Evolutionary conservation across 1,284 basidiomycete species (phyloP).

Genomic region (Ustilago tritici): DNA sequence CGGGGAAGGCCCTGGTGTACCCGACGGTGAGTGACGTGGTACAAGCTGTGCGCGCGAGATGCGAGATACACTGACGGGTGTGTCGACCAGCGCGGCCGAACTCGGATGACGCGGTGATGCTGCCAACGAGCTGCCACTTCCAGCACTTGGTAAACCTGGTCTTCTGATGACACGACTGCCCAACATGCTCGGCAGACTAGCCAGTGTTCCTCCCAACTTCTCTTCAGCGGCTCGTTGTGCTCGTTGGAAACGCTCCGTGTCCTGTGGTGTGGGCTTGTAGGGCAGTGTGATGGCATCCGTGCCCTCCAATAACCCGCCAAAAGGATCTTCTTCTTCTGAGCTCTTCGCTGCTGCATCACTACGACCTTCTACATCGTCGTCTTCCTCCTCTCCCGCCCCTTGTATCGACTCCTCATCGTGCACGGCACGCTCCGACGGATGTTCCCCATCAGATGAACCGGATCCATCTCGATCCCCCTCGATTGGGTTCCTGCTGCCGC

Average conservation of each 20-base stretch:
- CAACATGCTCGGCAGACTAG: constrained; percentile 35
- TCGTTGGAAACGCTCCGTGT: constrained; percentile 82
- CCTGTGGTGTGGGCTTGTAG: constrained; percentile 77
- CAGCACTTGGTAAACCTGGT: not conserved
- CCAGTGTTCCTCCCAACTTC: constrained; percentile 62
- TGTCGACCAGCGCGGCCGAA: constrained; percentile 11
- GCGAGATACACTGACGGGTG: constrained; percentile 31
- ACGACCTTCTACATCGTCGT: constrained; percentile 16
- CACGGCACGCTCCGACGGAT: constrained; percentile 16
- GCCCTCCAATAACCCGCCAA: constrained; percentile 79
- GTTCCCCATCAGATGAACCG: constrained; percentile 33
- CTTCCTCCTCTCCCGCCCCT: constrained; percentile 35
- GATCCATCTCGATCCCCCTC: constrained; percentile 30
- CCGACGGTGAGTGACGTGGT: constrained; percentile 25
- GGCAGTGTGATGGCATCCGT: constrained; percentile 81
- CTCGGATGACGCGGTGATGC: constrained; percentile 29
- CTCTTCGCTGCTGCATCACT: constrained; percentile 34
- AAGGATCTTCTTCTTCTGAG: constrained; percentile 74
- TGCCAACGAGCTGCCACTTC: constrained; percentile 9
- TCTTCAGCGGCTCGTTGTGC: constrained; percentile 81
- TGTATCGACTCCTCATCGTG: constrained; percentile 27
- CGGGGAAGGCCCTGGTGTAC: constrained; percentile 19
- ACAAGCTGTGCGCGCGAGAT: constrained; percentile 36
- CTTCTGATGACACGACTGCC: constrained; percentile 34
- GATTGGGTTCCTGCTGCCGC: constrained; percentile 22